Evolutionary conservation across 177 flowering plant genomes (phyloP).

Genomic region (Vitis hybrid): DNA sequence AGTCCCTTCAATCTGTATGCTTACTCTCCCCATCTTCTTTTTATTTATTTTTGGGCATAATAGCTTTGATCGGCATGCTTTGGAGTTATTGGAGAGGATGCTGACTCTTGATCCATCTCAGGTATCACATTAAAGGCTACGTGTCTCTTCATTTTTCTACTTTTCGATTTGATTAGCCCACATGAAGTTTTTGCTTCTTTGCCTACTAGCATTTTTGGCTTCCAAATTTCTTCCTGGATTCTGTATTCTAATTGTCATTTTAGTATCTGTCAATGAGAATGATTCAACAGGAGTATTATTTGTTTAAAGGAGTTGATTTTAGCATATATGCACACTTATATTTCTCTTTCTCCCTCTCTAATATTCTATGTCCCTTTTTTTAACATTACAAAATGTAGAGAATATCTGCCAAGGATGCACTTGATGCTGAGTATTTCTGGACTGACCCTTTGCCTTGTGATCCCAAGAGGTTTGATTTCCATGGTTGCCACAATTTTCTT

Average conservation of each 20-base stretch:
- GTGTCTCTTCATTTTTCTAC: background rate
- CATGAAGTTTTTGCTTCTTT: too few species aligned
- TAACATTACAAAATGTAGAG: conserved; percentile 40
- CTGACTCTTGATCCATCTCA: conserved; percentile 90
- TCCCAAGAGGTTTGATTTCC: conserved; percentile 67
- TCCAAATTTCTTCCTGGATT: too few species aligned
- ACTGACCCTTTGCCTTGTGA: conserved; percentile 95
- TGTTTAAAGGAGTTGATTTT: too few species aligned
- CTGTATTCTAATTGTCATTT: too few species aligned
- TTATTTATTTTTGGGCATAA: conserved; percentile 5
- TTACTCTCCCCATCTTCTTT: too few species aligned
- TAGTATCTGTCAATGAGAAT: too few species aligned
- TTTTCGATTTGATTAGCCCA: too few species aligned
- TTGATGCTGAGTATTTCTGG: conserved; percentile 99
- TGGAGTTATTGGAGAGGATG: conserved; percentile 91
- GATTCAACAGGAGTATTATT: background rate
- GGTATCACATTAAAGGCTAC: conserved; percentile 38
- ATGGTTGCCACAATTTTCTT: background rate
- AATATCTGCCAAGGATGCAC: conserved; percentile 96
- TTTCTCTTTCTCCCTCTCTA: too few species aligned
- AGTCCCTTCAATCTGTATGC: too few species aligned
- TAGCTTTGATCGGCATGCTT: conserved; percentile 92
- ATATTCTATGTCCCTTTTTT: too few species aligned
- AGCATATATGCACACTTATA: too few species aligned
- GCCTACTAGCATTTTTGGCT: too few species aligned